Conservation (phyloP, 2,329 filamentous ascomycete species). For the Mollisia scopiformis region DNA sequence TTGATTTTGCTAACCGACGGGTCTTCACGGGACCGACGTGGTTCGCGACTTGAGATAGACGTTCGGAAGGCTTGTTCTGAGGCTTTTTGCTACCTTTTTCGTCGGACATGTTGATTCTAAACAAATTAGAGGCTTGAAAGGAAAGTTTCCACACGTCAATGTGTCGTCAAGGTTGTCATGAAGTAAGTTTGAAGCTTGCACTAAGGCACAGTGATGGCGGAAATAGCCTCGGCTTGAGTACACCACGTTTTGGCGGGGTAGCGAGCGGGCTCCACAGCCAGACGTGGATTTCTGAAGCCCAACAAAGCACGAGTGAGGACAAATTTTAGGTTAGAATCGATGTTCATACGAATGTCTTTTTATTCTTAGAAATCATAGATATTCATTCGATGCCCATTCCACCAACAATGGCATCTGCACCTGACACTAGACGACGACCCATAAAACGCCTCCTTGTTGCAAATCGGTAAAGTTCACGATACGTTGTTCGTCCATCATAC, state of each 20-base stretch:
- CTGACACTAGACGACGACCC: constrained; percentile 27
- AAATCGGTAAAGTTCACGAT: constrained; percentile 47
- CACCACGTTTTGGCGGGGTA: constrained; percentile 14
- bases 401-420: constrained; percentile 6
- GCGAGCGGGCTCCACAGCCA: not conserved
- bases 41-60: constrained; percentile 35
- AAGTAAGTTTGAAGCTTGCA: not conserved
- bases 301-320: not conserved
- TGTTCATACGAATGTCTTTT: not conserved
- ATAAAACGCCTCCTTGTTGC: constrained; percentile 56
- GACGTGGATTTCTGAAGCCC: not conserved
- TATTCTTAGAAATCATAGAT: not conserved
- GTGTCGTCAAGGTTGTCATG: not conserved
- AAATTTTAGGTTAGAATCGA: not conserved
- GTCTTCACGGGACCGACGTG: constrained; percentile 36
- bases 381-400: too few relatives aligned
- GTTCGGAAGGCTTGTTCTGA: constrained; percentile 37
- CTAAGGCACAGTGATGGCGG: too few relatives aligned
- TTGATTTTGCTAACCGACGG: constrained; percentile 32
- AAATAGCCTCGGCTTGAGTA: constrained; percentile 11
- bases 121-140: too few relatives aligned
- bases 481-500: not conserved
- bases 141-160: too few relatives aligned
- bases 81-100: constrained; percentile 7
- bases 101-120: constrained; percentile 13